Base-by-base conservation (phyloP, 441 rosid genomes). In the Arabidopsis hybrid region DNA sequence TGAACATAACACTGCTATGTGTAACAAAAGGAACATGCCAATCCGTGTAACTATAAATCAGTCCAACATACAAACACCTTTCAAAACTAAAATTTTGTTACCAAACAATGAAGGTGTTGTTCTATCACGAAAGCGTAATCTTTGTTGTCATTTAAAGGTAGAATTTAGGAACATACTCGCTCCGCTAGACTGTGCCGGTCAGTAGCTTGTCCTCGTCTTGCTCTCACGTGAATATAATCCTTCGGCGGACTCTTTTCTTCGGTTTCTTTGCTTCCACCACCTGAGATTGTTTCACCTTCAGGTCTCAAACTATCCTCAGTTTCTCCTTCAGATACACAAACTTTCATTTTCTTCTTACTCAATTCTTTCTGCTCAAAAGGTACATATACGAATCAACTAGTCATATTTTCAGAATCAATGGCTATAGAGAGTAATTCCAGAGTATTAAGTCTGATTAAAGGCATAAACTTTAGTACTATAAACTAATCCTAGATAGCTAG, bases 181-280 rank as follows among this genome's bases (percentile, higher is more conserved):
- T 88, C 92, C 13, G 92, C 92, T 64, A 88, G 75, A 81, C 92
- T 88, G 63, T 88, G 92, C 45, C 87, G 87, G 68, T 88, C 90
- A 1, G 90, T 88, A 58, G 92, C 89, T 80, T 88, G 90, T 67
- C 90, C 90, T 64, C 92, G 77, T 80, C 92, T 81, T 10, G 92
- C 92, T 82, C 90, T 82, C 51, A 88, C 90, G 64, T 88, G 92
- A 32, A 88, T 85, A 71, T 79, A 88, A 68, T 85, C 89, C 81
- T 87, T 93, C 29, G 88, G 85, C 0, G 85, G 88, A 67, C 70
- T 72, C 72, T 75, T 84, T 74, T 84, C 77, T 49, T 83, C 94
- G 2, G 80, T 59, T 5, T 78, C 69, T 82, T 88, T 85, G 71
- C 81, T 74, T 79, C 86, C 81, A 57, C 76, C 81, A 31, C 71